These are phyloP conservation scores for Sporisorium exsertum DNA, from an alignment of 1,284 basidiomycete genomes.

Conservation along the genomic window DNA sequence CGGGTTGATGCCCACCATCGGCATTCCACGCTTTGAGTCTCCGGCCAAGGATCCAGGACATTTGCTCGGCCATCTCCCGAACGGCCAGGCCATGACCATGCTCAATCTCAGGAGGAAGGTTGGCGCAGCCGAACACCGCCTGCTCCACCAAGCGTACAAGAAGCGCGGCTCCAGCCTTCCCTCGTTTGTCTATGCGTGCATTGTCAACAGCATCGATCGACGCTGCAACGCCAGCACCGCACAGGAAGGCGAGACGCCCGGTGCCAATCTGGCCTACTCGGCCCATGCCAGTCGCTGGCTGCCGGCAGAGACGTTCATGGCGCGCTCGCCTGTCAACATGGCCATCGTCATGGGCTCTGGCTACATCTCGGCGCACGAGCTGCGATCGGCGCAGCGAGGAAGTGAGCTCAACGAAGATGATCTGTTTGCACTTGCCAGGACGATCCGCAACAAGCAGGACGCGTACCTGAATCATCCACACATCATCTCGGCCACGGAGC, in stretches of 20 bases:
- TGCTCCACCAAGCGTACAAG: conserved; percentile 22
- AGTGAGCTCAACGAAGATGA: conserved; percentile 15
- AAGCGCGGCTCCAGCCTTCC: conserved; percentile 19
- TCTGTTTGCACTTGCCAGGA: conserved; percentile 23
- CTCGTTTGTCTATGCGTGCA: conserved; percentile 33
- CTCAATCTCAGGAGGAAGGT: conserved; percentile 23
- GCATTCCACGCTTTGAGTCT: conserved; percentile 23
- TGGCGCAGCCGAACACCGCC: conserved; percentile 7
- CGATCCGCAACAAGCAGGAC: conserved; percentile 30
- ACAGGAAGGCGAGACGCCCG: conserved; percentile 8
- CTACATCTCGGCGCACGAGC: conserved; percentile 21
- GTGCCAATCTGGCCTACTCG: conserved; percentile 30
- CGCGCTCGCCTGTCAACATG: conserved; percentile 29
- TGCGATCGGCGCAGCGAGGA: conserved; percentile 17
- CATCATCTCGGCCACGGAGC: conserved; percentile 26
- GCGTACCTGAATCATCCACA: conserved; percentile 23
- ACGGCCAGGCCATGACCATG: conserved; percentile 25
- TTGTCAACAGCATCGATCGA: conserved; percentile 40
- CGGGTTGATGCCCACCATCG: conserved; percentile 19
- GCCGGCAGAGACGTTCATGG: conserved; percentile 20
- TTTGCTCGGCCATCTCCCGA: conserved; percentile 5
- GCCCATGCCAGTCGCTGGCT: conserved; percentile 36
- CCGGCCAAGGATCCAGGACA: conserved; percentile 6
- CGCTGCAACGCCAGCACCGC: conserved; percentile 14
- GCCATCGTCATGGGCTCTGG: conserved; percentile 25